phyloP scores from a whole-genome alignment of 306 rosid species.

The Spatholobus suberectus region DNA sequence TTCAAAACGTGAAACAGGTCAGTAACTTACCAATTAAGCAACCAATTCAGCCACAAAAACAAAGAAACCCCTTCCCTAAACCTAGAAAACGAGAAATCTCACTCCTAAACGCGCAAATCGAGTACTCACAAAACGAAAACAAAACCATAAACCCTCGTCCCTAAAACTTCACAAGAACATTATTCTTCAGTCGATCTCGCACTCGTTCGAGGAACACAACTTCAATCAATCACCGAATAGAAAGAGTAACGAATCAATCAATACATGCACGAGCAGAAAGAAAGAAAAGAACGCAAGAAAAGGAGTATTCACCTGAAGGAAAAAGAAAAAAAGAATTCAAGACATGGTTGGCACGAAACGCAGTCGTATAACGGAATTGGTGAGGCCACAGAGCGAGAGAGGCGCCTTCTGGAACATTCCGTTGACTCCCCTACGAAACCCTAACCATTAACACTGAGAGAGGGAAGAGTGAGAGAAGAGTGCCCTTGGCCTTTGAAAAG shows the following conservation, averaged over 20 bases:
- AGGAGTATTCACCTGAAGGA: slow-evolving; percentile 27
- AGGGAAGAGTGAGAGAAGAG: slow-evolving; percentile 4
- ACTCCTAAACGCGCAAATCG: neutral
- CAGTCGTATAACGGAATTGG: slow-evolving; percentile 15
- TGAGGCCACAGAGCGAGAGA: slow-evolving; percentile 3
- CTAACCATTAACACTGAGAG: slow-evolving; percentile 52
- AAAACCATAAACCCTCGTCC: neutral
- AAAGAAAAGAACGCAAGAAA: neutral
- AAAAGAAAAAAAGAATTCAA: slow-evolving; percentile 9
- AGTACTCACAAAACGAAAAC: neutral
- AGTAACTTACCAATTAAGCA: slow-evolving; percentile 40
- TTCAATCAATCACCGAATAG: neutral
- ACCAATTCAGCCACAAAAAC: slow-evolving; percentile 5
- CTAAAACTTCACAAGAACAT: neutral
- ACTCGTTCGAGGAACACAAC: neutral
- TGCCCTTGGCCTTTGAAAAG: slow-evolving; percentile 30
- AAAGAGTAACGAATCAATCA: neutral
- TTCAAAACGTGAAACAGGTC: slow-evolving; percentile 18
- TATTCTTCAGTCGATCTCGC: neutral
- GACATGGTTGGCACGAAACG: neutral
- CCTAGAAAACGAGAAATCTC: slow-evolving; percentile 18
- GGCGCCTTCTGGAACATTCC: slow-evolving; percentile 37
- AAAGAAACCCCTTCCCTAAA: neutral
- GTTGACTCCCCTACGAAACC: slow-evolving; percentile 63
- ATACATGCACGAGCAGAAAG: neutral